Evolutionary conservation across 805 yeast genomes (phyloP), one percentile per base, ranked within the genome.

Genomic region (Yarrowia sp.): DNA sequence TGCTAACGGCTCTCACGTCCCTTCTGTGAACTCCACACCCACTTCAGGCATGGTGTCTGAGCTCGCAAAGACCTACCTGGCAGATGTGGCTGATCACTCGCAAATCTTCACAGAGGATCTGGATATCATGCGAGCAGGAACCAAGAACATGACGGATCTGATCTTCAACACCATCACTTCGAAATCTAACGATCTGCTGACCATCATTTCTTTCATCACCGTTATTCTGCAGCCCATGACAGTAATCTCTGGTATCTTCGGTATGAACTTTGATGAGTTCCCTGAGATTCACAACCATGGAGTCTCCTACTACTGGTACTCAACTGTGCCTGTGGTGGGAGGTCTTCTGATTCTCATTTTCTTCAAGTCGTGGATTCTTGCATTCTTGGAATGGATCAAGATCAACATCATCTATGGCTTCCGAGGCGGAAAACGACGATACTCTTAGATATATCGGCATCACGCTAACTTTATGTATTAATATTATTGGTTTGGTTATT

Each of bases 161-260:
- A 82, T 85, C 10, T 86, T 85, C 78, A 86, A 86, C 70, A 85
- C 87, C 3, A 81, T 86, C 47, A 82, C 87, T 1, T 84, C 84
- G 12, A 83, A 83, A 53, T 84, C 86, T 2, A 84, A 85, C 70
- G 84, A 80, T 70, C 81, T 88, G 5, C 85, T 86, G 82, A 79
- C 81, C 65, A 81, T 82, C 73, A 76, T 86, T 50, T 83, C 88
- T 9, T 73, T 86, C 44, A 84, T 86, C 10, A 83, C 88, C 0
- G 88, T 86, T 14, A 80, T 86, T 14, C 86, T 86, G 71, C 77
- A 86, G 44, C 89, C 89, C 6, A 73, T 86, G 66, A 81, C 86
- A 6, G 86, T 86, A 72, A 79, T 87, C 81, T 85, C 88, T 0
- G 88, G 89, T 13, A 86, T 85, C 72, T 86, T 83, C 69, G 87